Evolutionary conservation across 768 basidiomycete species (phyloP).

Genomic region (Termitomyces bulborhizus): DNA sequence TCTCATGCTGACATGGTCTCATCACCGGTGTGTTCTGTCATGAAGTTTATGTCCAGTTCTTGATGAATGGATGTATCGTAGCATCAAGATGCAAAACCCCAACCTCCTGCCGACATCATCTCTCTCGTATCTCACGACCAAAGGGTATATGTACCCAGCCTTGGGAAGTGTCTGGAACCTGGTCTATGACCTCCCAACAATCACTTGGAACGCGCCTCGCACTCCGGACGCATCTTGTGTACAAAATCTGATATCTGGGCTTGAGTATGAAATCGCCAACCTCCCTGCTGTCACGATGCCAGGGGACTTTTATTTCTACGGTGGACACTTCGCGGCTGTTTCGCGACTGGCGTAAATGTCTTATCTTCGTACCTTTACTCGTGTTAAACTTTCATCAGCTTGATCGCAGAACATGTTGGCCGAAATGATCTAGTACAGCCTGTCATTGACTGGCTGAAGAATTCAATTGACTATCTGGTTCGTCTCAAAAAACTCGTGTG

Average conservation of each 20-base stretch:
- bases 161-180: constrained; percentile 26
- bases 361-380: not conserved
- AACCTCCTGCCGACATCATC: constrained; percentile 19
- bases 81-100: constrained; percentile 19
- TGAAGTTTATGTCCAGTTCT: not conserved
- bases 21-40: constrained; percentile 21
- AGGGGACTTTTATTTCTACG: constrained; percentile 28
- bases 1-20: constrained; percentile 27
- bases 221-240: constrained; percentile 24
- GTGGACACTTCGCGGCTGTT: constrained; percentile 21
- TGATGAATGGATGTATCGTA: not conserved
- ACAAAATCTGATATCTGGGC: constrained; percentile 21
- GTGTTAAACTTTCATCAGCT: constrained; percentile 9
- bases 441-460: constrained; percentile 19
- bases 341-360: constrained; percentile 23
- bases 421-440: constrained; percentile 23
- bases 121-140: constrained; percentile 27
- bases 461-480: constrained; percentile 22
- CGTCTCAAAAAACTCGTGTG: not conserved
- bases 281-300: constrained; percentile 41
- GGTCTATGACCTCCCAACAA: constrained; percentile 24
- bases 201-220: constrained; percentile 26
- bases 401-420: constrained; percentile 27
- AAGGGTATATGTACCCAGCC: constrained; percentile 27
- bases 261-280: constrained; percentile 44